phyloP scores from a whole-genome alignment of 2,329 filamentous ascomycete genomes.

The Nigrograna mackinnonii region DNA sequence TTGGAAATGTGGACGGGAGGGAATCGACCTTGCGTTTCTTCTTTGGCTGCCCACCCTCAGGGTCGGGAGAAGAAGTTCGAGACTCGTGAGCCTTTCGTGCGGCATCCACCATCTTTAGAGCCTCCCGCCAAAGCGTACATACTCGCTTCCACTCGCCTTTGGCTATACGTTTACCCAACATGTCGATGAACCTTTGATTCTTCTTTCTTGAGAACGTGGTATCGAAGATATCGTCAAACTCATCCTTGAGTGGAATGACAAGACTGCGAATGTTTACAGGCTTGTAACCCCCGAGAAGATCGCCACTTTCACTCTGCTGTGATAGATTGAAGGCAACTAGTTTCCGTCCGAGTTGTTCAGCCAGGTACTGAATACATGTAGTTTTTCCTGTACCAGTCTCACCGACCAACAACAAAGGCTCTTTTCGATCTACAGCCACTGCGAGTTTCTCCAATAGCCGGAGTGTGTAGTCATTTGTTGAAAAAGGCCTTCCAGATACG shows the following conservation, averaged over 20 bases:
- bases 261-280: constrained; percentile 88
- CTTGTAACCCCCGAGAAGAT: constrained; percentile 94
- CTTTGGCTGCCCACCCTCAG: constrained; percentile 62
- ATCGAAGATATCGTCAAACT: constrained; percentile 88
- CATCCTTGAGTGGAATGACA: constrained; percentile 87
- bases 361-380: constrained; percentile 90
- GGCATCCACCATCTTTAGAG: constrained; percentile 80
- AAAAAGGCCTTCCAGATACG: constrained; percentile 65
- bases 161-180: constrained; percentile 76
- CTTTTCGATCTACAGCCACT: constrained; percentile 78
- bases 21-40: constrained; percentile 72
- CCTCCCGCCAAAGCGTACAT: constrained; percentile 85
- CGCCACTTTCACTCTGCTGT: constrained; percentile 96
- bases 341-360: constrained; percentile 80
- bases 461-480: constrained; percentile 83
- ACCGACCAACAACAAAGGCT: constrained; percentile 92
- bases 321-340: constrained; percentile 94
- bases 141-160: constrained; percentile 87
- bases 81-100: constrained; percentile 45
- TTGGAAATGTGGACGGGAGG: constrained; percentile 55
- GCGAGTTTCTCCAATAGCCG: constrained; percentile 87
- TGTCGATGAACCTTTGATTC: constrained; percentile 80
- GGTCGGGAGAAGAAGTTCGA: constrained; percentile 40
- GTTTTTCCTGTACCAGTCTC: constrained; percentile 99
- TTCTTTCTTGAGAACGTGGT: constrained; percentile 85